Percentiles rank a stretch among this genome's conserved stretches.
These are phyloP conservation scores for Leccinum pseudoinsigne DNA, from an alignment of 1,284 basidiomycete species.

Conservation along the genomic window DNA sequence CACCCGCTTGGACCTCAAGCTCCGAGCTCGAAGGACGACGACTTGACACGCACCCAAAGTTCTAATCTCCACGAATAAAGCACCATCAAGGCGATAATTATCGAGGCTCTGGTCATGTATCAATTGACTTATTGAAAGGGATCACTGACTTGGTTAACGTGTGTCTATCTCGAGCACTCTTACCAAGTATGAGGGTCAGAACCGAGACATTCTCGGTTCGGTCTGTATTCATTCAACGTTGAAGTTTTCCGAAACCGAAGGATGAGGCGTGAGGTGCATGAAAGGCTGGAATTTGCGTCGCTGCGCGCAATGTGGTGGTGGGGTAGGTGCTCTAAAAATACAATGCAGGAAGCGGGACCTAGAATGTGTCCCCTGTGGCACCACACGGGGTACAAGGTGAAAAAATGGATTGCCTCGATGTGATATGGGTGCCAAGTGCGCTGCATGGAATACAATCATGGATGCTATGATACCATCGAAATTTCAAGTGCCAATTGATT, in stretches of 20 bases:
- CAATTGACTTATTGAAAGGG: neutral
- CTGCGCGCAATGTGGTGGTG: neutral
- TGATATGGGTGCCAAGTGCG: neutral
- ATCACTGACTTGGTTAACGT: neutral
- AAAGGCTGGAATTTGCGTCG: neutral
- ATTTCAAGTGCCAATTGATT: neutral
- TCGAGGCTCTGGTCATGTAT: neutral
- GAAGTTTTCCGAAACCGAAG: neutral
- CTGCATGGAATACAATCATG: slow-evolving; percentile 8
- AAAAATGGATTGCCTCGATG: neutral
- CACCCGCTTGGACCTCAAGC: neutral
- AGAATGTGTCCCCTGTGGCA: neutral
- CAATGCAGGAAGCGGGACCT: neutral
- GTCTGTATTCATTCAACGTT: slow-evolving; percentile 19
- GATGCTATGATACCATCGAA: slow-evolving; percentile 4
- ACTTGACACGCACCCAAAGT: neutral
- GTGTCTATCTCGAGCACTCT: slow-evolving; percentile 45
- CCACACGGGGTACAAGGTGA: neutral
- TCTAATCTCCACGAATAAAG: neutral
- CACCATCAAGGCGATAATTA: neutral
- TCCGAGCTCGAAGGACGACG: neutral
- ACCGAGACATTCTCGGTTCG: slow-evolving; percentile 51
- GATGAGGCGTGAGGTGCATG: neutral
- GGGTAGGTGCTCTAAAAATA: neutral
- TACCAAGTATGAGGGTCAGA: slow-evolving; percentile 47